Percentiles rank a stretch among this genome's conserved stretches.
phyloP scores from a whole-genome alignment of 371 early-diverging fungal genomes.

The Saksenaea oblongispora region DNA sequence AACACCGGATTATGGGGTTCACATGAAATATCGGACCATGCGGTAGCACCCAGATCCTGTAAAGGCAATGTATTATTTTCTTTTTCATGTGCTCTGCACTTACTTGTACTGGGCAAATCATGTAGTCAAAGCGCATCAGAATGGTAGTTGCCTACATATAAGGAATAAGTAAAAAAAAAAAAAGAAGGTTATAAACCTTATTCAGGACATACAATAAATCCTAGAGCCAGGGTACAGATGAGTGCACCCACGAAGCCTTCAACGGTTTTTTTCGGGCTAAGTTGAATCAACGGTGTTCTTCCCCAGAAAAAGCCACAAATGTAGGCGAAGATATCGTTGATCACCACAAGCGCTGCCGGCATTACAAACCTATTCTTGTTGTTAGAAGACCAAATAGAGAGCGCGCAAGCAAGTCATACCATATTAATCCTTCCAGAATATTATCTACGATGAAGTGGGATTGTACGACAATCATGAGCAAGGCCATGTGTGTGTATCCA shows the following conservation, averaged over 20 bases:
- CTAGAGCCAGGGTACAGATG: constrained; percentile 85
- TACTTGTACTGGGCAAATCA: constrained; percentile 85
- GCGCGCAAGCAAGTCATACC: constrained; percentile 51
- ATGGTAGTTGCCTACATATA: constrained; percentile 39
- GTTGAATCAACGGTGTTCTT: constrained; percentile 88
- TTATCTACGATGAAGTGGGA: constrained; percentile 95
- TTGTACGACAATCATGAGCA: constrained; percentile 86
- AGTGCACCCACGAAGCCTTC: constrained; percentile 99
- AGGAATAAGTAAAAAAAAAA: neutral
- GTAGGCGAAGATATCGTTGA: constrained; percentile 99
- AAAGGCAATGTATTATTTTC: constrained; percentile 34
- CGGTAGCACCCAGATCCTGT: constrained; percentile 47
- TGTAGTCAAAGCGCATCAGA: constrained; percentile 71
- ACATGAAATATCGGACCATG: constrained; percentile 50
- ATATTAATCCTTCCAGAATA: constrained; percentile 97
- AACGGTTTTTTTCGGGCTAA: constrained; percentile 99
- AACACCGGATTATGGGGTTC: constrained; percentile 54
- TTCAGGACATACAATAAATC: constrained; percentile 64
- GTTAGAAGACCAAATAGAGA: neutral
- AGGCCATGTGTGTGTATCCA: constrained; percentile 95
- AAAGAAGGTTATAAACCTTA: neutral
- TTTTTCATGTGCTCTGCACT: constrained; percentile 9
- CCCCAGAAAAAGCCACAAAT: constrained; percentile 96
- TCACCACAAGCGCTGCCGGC: constrained; percentile 92
- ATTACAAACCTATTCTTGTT: constrained; percentile 67